phyloP scores from a whole-genome alignment of 768 basidiomycete genomes.

The Lepiota brunneoincarnata region DNA sequence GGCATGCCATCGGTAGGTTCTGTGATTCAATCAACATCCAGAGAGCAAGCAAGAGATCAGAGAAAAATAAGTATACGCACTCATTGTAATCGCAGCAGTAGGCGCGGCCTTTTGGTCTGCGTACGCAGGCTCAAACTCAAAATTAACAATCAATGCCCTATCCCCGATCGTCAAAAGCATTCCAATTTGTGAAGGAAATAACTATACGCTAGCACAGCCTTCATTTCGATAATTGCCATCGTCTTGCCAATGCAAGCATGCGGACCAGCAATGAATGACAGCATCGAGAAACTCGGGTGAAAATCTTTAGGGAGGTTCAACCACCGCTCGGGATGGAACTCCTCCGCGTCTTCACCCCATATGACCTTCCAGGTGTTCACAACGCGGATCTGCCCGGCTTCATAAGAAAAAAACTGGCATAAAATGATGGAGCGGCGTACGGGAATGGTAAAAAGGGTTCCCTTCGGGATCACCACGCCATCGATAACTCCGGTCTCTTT shows the following conservation, averaged over 20 bases:
- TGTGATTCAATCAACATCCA: constrained; percentile 1
- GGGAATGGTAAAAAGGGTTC: constrained; percentile 40
- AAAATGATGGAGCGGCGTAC: no score
- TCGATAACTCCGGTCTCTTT: constrained; percentile 37
- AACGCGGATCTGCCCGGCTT: constrained; percentile 37
- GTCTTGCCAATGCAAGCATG: constrained; percentile 47
- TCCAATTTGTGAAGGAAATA: background rate
- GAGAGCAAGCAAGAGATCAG: background rate
- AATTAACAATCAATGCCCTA: constrained; percentile 36
- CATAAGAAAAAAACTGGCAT: no score
- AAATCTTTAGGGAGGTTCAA: constrained; percentile 33
- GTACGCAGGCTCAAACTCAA: constrained; percentile 39
- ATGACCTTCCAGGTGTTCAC: constrained; percentile 47
- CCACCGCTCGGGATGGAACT: constrained; percentile 50
- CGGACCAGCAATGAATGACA: constrained; percentile 44
- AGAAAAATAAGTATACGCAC: constrained; percentile 25
- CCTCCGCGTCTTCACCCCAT: constrained; percentile 52
- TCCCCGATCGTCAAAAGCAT: background rate
- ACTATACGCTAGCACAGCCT: constrained; percentile 38
- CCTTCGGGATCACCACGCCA: constrained; percentile 40
- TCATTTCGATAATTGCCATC: constrained; percentile 48
- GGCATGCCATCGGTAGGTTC: constrained; percentile 36
- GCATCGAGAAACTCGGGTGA: constrained; percentile 32
- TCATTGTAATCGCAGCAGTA: constrained; percentile 42
- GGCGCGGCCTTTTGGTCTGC: constrained; percentile 26